Evolutionary conservation across 495 filamentous ascomycete genomes (phyloP), one percentile per base, ranked within the genome.

Genomic region (Rostrohypoxylon terebratum): DNA sequence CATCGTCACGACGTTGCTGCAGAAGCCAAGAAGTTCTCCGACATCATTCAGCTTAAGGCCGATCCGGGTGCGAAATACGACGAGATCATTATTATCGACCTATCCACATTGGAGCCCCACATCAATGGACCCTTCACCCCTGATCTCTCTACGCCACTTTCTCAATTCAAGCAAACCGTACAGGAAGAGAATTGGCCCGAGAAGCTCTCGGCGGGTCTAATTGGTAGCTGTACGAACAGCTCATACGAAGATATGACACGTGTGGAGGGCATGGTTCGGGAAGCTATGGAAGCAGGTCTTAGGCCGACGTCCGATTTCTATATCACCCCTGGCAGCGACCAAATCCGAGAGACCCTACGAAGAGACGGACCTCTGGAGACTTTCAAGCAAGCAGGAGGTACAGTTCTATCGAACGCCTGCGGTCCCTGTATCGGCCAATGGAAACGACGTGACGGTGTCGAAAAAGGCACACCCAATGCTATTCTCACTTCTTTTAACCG

Each of bases 181-280:
- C 85, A 91, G 77, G 85, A 90, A 76, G 91, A 98, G 79, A 82
- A 92, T 34, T 99, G 96, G 96, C 96, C 96, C 6, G 88, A 91
- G 77, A 92, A 90, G 48, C 91, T 99, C 67, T 94, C 92, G 6
- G 94, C 96, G 7, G 93, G 94, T 63, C 87, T 99, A 28, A 99
- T 99, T 75, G 96, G 96, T 48, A 97, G 93, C 83, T 99, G 96
- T 83, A 99, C 96, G 13, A 99, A 99, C 85, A 96, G 93, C 80
- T 98, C 96, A 3, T 99, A 97, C 79, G 89, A 97, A 82, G 96
- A 99, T 77, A 99, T 99, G 96, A 94, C 93, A 9, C 90, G 96
- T 55, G 91, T 94, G 14, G 96, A 98, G 84, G 84, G 93, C 74
- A 86, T 99, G 61, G 92, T 98, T 51, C 94, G 94, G 81, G 94